Conservation (phyloP, 108 stramenopile genomes). For the Fistulifera pelliculosa region DNA sequence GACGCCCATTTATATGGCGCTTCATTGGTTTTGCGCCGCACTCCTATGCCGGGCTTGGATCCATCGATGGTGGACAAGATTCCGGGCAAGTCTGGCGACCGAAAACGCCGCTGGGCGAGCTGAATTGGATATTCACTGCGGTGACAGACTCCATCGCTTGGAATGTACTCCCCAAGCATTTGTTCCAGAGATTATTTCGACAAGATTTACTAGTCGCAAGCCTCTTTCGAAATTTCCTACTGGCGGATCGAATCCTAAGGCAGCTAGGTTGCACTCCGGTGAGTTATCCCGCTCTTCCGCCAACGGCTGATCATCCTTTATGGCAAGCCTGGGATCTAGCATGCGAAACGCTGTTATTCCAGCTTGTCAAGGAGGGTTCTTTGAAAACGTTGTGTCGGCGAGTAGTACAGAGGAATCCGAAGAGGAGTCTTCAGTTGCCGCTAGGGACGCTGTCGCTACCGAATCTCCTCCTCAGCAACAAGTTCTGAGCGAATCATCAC, state of each 20-base stretch:
- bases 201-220: constrained; percentile 93
- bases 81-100: constrained; percentile 86
- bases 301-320: constrained; percentile 90
- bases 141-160: constrained; percentile 99
- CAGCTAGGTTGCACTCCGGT: constrained; percentile 86
- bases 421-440: not conserved
- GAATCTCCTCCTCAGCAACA: not conserved
- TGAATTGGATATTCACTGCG: constrained; percentile 99
- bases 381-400: constrained; percentile 5
- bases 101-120: constrained; percentile 90
- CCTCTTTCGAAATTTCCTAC: constrained; percentile 97
- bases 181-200: constrained; percentile 97
- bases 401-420: not conserved
- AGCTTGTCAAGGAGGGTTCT: constrained; percentile 65
- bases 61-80: constrained; percentile 72
- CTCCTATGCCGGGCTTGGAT: constrained; percentile 50
- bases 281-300: constrained; percentile 87
- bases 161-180: constrained; percentile 90
- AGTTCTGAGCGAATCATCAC: constrained; percentile 37
- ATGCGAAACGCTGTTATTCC: constrained; percentile 86
- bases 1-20: constrained; percentile 93
- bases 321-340: constrained; percentile 99
- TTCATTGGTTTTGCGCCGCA: constrained; percentile 90
- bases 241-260: constrained; percentile 93
- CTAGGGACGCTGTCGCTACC: constrained; percentile 1